Base-by-base conservation (phyloP, 208 protist genomes). In the Trypanosoma scelopori region DNA sequence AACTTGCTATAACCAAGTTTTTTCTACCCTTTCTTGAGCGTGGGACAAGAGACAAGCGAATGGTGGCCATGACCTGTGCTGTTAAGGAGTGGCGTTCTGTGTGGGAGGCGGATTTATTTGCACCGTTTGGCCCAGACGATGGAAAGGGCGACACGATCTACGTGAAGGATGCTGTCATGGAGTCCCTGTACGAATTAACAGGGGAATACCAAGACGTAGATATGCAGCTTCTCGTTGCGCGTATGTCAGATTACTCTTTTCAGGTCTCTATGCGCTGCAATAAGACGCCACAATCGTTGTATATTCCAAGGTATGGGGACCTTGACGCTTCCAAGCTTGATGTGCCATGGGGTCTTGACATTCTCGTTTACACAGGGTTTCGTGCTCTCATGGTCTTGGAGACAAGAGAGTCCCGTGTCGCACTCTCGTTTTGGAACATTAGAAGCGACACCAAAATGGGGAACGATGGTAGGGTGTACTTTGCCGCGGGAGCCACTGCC, bases 221-320 rank as follows among this genome's bases (percentile, higher is more conserved):
- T 55, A 70, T 85, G 43, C 49, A 55, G 23, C 28, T 81, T 23
- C 56, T 75, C 23, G 80, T 67, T 20, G 65, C 62, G 22, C 75
- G 80, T 18, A 68, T 85, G 52, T 81, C 80, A 15, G 71, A 85
- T 68, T 58, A 72, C 25, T 79, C 80, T 15, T 82, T 68, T 60
- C 80, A 85, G 16, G 48, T 85, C 20, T 78, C 80, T 32, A 48
- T 82, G 15, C 59, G 62, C 35, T 79, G 75, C 41, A 35, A 60
- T 55, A 60, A 16, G 9, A 25, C 13, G 4, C 45, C 42, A 11
- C 58, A 58, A n/a, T 12, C 51, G 16, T 59, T 63, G 13, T 63
- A 61, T 65, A 27, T 41, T 39, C 68, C 68, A 37, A 68, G 25
- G 41, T 74, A 61, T 61, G 46, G 28, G 23, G 37, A 5, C 30